Evolutionary conservation across 345 rosid genomes (phyloP), one percentile per base, ranked within the genome.

Genomic region (Salix viminalis): DNA sequence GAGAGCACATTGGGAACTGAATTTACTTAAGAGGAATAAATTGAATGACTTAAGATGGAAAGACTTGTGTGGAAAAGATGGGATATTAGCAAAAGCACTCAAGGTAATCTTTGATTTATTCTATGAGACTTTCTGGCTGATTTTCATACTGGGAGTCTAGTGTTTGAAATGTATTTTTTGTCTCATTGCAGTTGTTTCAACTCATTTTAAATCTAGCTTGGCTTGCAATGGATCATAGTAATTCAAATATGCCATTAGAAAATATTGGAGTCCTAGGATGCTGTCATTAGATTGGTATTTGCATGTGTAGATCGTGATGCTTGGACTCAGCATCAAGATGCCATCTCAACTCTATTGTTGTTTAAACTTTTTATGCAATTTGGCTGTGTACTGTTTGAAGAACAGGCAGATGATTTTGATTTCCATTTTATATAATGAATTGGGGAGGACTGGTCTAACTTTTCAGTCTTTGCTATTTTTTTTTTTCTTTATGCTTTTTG

Each of bases 1-100:
- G 58, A 94, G 80, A 89, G 99, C 99, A 60, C 91, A 88, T 42
- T 96, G 98, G 98, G 98, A 96, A 79, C 90, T 96, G 67, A 91
- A 86, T 83, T 91, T 96, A 78, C 85, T 94, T 79, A 94, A 88
- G 89, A 94, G 88, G 77, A 84, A 89, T 75, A 87, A 90, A 74
- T 26, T 66, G 44, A 88, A 94, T 83, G 94, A 96, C 87, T 87
- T 91, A 78, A 88, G 93, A 74, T 96, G 98, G 99, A 92, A 86
- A 86, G 89, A 84, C 28, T 83, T 89, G 19, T 91, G 97, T 80
- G 98, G 97, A 71, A 89, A 88, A 80, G 96, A 94, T 83, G 98
- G 99, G 52, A 75, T 90, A 77, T 85, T 96, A 82, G 83, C 92
- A 23, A 91, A 83, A 89, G 91, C 97, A 77, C 85, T 96, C 56